Evolutionary conservation across 192 early-diverging fungal genomes (phyloP), one percentile per base, ranked within the genome.

Genomic region (Coemansia sp.): DNA sequence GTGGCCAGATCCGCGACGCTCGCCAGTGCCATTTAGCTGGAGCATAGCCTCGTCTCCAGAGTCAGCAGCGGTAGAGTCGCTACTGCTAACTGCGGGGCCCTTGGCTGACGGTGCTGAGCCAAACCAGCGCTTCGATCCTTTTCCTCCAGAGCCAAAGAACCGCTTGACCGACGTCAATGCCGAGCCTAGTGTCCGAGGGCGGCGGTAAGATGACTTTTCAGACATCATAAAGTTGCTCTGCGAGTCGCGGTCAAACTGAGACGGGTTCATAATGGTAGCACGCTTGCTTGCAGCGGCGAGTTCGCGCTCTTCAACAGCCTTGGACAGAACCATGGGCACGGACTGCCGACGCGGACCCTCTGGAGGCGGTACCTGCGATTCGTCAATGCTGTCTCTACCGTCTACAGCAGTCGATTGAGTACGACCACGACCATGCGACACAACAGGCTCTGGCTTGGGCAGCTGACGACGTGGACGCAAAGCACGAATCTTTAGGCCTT

Each of bases 401-500:
- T 69, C 64, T 23, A 67, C 67, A 30, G 42, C 52, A 30, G 67
- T 67, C 5, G 73, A 75, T 57, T 65, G 57, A 19, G 74, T 77
- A 54, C 74, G 74, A 11, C 44, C 58, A 53, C 67, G 73, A 0
- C 39, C 52, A 49, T n/a, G 19, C 14, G 46, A 44, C 44, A 50
- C 22, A 6, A 23, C 4, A n/a, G 41, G 2, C 12, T 30, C 13
- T 14, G 43, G 25, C 24, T 55, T 22, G 22, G 19, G 52, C 64
- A 38, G 53, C 19, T 58, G 59, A 41, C 69, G 62, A 13, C 66
- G 69, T 4, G 76, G 76, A 14, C 76, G 69, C 52, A 72, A 62
- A 7, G 69, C 76, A 9, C 76, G 69, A 41, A 79, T 79, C 64
- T 73, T 71, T 12, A 79, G 62, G 23, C 67, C 76, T 46, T 79